Conservation (phyloP, 1,284 basidiomycete genomes). For the Mixia osmundae region DNA sequence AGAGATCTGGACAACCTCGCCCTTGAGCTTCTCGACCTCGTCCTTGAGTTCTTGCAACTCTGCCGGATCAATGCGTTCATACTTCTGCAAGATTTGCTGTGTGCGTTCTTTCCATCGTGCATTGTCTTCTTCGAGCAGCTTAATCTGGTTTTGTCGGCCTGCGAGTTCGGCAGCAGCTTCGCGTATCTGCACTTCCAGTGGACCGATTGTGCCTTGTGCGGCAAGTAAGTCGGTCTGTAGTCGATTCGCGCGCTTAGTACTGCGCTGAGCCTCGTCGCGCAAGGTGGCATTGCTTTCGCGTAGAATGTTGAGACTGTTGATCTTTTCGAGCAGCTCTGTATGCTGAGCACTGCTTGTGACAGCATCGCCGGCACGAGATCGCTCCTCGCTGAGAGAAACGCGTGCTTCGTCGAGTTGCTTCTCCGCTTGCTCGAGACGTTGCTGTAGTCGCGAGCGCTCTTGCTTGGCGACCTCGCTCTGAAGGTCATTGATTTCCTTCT, state of each 20-base stretch:
- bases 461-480: constrained; percentile 67
- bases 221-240: constrained; percentile 27
- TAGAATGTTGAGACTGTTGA: constrained; percentile 63
- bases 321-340: constrained; percentile 58
- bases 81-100: constrained; percentile 55
- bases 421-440: constrained; percentile 46
- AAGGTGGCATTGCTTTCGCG: constrained; percentile 72
- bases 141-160: constrained; percentile 41
- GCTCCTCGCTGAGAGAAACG: constrained; percentile 26
- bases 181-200: constrained; percentile 45
- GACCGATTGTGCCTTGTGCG: constrained; percentile 41
- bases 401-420: constrained; percentile 46
- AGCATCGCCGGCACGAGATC: constrained; percentile 43
- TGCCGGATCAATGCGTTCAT: constrained; percentile 66
- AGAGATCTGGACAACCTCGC: not conserved
- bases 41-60: constrained; percentile 60
- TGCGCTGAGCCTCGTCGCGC: constrained; percentile 44
- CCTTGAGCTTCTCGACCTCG: constrained; percentile 29
- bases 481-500: constrained; percentile 73
- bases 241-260: constrained; percentile 37
- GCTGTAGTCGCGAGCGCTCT: constrained; percentile 49
- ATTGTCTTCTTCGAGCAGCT: constrained; percentile 50
- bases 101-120: constrained; percentile 67
- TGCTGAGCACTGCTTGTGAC: constrained; percentile 52
- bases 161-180: constrained; percentile 47